Base-by-base conservation (phyloP, 2,329 filamentous ascomycete genomes). In the Emydomyces testavorans region DNA sequence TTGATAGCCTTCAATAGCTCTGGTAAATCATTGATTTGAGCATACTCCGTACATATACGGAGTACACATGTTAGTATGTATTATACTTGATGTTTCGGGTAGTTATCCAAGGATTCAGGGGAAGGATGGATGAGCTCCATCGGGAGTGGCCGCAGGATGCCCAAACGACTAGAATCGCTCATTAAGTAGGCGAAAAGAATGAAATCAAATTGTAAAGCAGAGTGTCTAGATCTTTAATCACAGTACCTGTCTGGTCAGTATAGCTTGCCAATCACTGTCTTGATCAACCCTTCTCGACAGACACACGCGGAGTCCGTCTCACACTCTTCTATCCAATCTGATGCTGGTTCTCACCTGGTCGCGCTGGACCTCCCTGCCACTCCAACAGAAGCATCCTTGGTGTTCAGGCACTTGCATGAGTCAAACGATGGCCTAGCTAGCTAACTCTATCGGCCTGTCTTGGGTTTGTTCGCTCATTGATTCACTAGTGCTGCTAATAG, bases 401-500 rank as follows among this genome's bases (percentile, higher is more conserved):
- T 31, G 13, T 26, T 23, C 31, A 26, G 20, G 31, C 13, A 31
- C 20, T 45, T n/a, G 21, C 21, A 36, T 26, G 28, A 26, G 40
- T 20, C 16, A 13, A 45, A 28, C n/a, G 21, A 28, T 11, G 21
- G 7, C 23, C 13, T 39, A 39, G 16, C 13, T 39, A 20, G 18
- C 18, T 10, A 16, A 37, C 34, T 37, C 34, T 20, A 15, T 34
- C 13, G 34, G n/a, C 18, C 34, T 15, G n/a, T 4, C 40, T 4
- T 11, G 6, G 4, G 3, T 13, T 13, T 34, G 16, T 34, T 15
- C 16, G 31, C 31, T 34, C 4, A 10, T 16, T 3, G 8, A 45
- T 21, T 34, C 42, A 45, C 42, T 32, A 39, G 35, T 39, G 10
- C n/a, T 31, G 29, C 29, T 31, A 28, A 6, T 46, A 46, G 44